A percentile compares a stretch with the other conserved stretches of the same genome.
Evolutionary conservation across 768 basidiomycete species (phyloP).

Genomic region (Russula vinacea): DNA sequence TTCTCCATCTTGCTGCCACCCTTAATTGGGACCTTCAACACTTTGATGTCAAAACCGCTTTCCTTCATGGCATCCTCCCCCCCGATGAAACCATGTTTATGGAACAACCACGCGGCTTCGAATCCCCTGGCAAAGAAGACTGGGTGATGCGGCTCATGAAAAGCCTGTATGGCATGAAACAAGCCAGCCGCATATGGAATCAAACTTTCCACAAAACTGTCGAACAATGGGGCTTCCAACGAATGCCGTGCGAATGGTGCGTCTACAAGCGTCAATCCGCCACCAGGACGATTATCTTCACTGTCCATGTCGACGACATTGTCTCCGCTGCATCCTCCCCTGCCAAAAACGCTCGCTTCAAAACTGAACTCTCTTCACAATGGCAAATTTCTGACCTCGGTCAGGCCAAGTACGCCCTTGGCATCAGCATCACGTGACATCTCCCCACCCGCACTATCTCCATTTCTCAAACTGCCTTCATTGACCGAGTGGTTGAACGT

Average conservation of each 20-base stretch:
- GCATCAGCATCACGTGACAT: background rate
- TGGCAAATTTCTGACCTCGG: background rate
- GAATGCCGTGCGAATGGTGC: background rate
- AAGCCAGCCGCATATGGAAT: background rate
- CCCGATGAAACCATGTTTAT: background rate
- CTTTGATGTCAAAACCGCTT: background rate
- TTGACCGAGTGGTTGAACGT: background rate
- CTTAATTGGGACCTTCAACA: background rate
- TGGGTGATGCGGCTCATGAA: background rate
- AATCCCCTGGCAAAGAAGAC: background rate
- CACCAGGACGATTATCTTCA: background rate
- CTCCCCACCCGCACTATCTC: too few relatives aligned
- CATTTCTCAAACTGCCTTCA: background rate
- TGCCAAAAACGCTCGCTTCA: background rate
- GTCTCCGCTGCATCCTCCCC: background rate
- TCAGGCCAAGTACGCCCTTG: background rate
- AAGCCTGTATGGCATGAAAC: background rate
- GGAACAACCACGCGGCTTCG: background rate
- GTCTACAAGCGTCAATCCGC: background rate
- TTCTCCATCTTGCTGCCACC: background rate
- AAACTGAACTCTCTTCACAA: fast-evolving
- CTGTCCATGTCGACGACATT: background rate
- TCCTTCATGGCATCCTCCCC: background rate
- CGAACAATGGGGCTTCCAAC: background rate
- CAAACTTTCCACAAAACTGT: background rate